phyloP scores from a whole-genome alignment of 768 basidiomycete genomes.

The Hydnomerulius pinastri region DNA sequence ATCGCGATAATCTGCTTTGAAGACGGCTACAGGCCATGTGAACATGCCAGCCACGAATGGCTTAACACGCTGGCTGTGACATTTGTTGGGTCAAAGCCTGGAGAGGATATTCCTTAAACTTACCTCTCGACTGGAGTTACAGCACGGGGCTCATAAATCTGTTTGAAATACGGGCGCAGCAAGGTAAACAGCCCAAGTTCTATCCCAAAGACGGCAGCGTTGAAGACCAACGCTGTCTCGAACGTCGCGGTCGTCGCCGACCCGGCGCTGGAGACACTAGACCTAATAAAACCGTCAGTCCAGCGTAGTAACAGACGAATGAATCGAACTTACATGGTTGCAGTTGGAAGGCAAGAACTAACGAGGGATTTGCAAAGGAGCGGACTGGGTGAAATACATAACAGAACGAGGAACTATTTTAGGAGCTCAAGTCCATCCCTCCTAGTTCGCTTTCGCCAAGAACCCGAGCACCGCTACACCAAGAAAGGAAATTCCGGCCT shows the following conservation, averaged over 20 bases:
- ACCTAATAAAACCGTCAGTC: slow-evolving; percentile 30
- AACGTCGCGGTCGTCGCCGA: slow-evolving; percentile 79
- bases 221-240: slow-evolving; percentile 83
- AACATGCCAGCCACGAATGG: slow-evolving; percentile 53
- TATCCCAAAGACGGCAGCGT: slow-evolving; percentile 66
- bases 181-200: slow-evolving; percentile 82
- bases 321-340: slow-evolving; percentile 22
- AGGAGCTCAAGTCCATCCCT: too few relatives aligned
- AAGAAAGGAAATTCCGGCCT: too few relatives aligned
- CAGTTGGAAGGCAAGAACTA: slow-evolving; percentile 3
- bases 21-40: slow-evolving; percentile 69
- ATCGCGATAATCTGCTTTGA: slow-evolving; percentile 57
- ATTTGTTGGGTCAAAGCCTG: slow-evolving; percentile 2
- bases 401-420: too few relatives aligned
- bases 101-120: slow-evolving; percentile 17
- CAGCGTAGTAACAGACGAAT: background rate
- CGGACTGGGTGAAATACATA: too few relatives aligned
- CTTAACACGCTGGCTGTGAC: slow-evolving; percentile 54
- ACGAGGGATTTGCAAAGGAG: slow-evolving; percentile 13
- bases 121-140: slow-evolving; percentile 53
- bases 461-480: too few relatives aligned
- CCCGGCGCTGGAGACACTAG: slow-evolving; percentile 41
- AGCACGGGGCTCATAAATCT: slow-evolving; percentile 88
- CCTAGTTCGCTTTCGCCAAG: too few relatives aligned
- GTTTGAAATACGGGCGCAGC: slow-evolving; percentile 80